A percentile compares a stretch with the other conserved stretches of the same genome.
These are phyloP conservation scores for Paramyrothecium sp. DNA, from an alignment of 2,329 filamentous ascomycete species.

Conservation along the genomic window DNA sequence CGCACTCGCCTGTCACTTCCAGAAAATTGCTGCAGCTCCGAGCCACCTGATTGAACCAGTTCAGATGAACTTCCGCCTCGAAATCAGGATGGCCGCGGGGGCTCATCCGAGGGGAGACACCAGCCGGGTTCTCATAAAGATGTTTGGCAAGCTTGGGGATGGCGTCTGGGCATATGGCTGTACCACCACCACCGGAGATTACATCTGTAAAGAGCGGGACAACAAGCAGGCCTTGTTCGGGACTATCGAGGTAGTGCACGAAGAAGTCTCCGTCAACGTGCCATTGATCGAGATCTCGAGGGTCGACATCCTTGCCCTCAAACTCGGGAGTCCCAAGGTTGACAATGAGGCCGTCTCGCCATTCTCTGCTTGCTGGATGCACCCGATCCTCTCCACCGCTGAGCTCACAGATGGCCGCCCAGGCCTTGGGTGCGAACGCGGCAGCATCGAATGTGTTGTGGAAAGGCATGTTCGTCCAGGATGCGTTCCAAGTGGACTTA, in stretches of 20 bases:
- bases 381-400: slow-evolving; percentile 61
- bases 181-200: slow-evolving; percentile 58
- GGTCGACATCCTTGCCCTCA: slow-evolving; percentile 47
- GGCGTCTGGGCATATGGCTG: slow-evolving; percentile 58
- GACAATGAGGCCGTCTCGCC: slow-evolving; percentile 68
- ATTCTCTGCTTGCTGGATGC: slow-evolving; percentile 45
- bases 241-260: slow-evolving; percentile 68
- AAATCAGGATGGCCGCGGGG: slow-evolving; percentile 51
- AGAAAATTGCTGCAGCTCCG: slow-evolving; percentile 43
- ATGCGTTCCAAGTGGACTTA: slow-evolving; percentile 62
- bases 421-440: slow-evolving; percentile 62
- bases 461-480: slow-evolving; percentile 63
- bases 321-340: slow-evolving; percentile 60
- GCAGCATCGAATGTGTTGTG: slow-evolving; percentile 54
- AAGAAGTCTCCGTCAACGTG: slow-evolving; percentile 74
- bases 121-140: slow-evolving; percentile 60
- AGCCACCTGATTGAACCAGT: slow-evolving; percentile 42
- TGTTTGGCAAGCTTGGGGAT: slow-evolving; percentile 57
- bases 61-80: slow-evolving; percentile 35
- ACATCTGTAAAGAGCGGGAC: slow-evolving; percentile 69
- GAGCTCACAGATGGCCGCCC: slow-evolving; percentile 65
- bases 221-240: slow-evolving; percentile 67
- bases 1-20: slow-evolving; percentile 48
- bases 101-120: slow-evolving; percentile 64
- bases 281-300: slow-evolving; percentile 56